Conservation (phyloP, 2,329 filamentous ascomycete species). For the Talaromyces sp. region DNA sequence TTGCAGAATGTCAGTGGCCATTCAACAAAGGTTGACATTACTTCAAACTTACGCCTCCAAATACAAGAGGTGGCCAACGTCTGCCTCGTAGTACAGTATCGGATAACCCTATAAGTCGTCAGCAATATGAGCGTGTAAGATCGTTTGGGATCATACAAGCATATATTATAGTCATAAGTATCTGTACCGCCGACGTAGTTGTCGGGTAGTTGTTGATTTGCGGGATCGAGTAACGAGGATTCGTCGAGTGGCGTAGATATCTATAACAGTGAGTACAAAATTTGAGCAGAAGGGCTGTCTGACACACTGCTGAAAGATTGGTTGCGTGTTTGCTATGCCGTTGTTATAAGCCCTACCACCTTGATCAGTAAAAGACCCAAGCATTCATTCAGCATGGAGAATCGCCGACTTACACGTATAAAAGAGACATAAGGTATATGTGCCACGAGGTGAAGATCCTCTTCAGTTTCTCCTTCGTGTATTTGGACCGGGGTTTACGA, state of each 20-base stretch:
- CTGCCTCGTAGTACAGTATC: constrained; percentile 59
- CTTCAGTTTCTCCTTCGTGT: constrained; percentile 53
- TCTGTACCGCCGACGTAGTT: constrained; percentile 54
- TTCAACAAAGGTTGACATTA: not conserved
- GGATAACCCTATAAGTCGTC: constrained; percentile 49
- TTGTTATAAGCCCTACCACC: constrained; percentile 57
- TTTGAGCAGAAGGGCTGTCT: no score
- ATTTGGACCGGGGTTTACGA: constrained; percentile 44
- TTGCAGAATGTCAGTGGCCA: not conserved
- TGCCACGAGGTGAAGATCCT: constrained; percentile 64
- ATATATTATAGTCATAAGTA: constrained; percentile 60
- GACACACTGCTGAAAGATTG: constrained; percentile 52
- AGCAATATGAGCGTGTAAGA: not conserved
- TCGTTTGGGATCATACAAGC: constrained; percentile 43
- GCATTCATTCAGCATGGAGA: no score
- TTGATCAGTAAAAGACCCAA: not conserved
- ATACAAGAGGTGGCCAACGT: constrained; percentile 63
- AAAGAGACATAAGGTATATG: constrained; percentile 56
- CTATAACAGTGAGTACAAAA: constrained; percentile 3
- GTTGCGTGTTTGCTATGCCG: constrained; percentile 50
- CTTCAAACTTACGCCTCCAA: constrained; percentile 48
- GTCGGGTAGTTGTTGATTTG: constrained; percentile 57
- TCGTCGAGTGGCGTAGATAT: constrained; percentile 31
- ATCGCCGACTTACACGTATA: constrained; percentile 51
- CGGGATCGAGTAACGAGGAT: constrained; percentile 46